Conservation (phyloP, 768 basidiomycete species). For the Serendipita sp. region DNA sequence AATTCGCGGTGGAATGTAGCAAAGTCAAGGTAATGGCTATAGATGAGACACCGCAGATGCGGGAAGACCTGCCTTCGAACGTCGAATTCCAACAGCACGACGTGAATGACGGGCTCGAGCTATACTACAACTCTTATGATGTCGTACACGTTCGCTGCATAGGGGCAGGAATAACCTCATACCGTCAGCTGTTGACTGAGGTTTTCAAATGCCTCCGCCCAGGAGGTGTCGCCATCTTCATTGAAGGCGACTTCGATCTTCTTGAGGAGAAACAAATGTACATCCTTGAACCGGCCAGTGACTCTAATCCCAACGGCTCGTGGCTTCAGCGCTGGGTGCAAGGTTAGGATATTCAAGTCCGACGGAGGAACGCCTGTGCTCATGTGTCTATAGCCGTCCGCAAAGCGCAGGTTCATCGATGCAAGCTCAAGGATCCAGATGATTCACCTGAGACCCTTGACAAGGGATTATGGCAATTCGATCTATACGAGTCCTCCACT, state of each 20-base stretch:
- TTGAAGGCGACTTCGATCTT: conserved; percentile 1
- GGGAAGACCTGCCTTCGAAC: not conserved
- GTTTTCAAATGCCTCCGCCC: not conserved
- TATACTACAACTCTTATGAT: not conserved
- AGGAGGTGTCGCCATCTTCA: not conserved
- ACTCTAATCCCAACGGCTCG: not conserved
- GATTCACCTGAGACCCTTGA: not conserved
- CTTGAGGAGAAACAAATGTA: not conserved
- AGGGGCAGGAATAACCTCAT: not conserved
- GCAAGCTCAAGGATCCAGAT: not conserved
- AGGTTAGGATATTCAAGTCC: not conserved
- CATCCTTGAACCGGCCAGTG: not conserved
- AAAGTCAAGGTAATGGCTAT: not conserved
- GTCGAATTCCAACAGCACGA: not conserved
- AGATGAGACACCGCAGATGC: not conserved
- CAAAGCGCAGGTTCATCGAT: not conserved
- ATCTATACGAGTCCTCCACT: not conserved
- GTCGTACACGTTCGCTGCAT: conserved; percentile 1
- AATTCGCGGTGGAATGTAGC: not conserved
- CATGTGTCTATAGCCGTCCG: not conserved
- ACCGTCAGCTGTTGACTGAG: not conserved
- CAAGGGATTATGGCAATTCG: not conserved
- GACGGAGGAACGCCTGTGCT: not conserved
- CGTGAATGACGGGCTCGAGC: not conserved
- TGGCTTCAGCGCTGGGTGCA: conserved; percentile 1